Evolutionary conservation across 2,329 filamentous ascomycete genomes (phyloP).

Genomic region (Penicillium verrucosum): DNA sequence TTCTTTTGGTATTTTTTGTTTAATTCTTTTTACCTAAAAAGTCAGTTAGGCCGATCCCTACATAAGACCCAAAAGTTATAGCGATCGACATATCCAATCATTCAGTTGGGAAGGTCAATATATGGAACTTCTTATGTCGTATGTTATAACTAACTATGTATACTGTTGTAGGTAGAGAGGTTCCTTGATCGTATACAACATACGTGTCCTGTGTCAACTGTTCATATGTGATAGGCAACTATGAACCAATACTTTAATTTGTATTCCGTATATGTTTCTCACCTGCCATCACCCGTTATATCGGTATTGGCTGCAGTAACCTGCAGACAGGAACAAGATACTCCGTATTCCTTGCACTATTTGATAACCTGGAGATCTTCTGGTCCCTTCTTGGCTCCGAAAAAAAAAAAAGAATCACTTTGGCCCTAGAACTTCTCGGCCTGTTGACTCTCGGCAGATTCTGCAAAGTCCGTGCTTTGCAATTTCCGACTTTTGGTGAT

Average conservation of each 20-base stretch:
- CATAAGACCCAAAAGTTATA: not conserved
- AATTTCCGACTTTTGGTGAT: not conserved
- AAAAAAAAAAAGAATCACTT: not conserved
- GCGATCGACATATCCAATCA: constrained; percentile 14
- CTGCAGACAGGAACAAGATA: constrained; percentile 11
- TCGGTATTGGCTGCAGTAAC: constrained; percentile 8
- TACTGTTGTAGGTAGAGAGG: not conserved
- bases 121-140: not conserved
- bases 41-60: constrained; percentile 2
- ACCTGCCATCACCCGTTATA: constrained; percentile 15
- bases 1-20: not conserved
- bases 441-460: not conserved
- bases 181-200: not conserved
- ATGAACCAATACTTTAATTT: not conserved
- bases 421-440: not conserved
- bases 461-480: not conserved
- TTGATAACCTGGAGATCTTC: not conserved
- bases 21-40: not conserved
- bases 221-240: too few species aligned
- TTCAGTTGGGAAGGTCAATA: constrained; percentile 13
- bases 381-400: not conserved
- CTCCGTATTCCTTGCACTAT: constrained; percentile 3
- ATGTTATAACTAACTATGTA: too few species aligned
- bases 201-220: not conserved
- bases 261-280: not conserved